Base-by-base conservation (phyloP, 1,139 yeast genomes). In the Maudiozyma humilis region DNA sequence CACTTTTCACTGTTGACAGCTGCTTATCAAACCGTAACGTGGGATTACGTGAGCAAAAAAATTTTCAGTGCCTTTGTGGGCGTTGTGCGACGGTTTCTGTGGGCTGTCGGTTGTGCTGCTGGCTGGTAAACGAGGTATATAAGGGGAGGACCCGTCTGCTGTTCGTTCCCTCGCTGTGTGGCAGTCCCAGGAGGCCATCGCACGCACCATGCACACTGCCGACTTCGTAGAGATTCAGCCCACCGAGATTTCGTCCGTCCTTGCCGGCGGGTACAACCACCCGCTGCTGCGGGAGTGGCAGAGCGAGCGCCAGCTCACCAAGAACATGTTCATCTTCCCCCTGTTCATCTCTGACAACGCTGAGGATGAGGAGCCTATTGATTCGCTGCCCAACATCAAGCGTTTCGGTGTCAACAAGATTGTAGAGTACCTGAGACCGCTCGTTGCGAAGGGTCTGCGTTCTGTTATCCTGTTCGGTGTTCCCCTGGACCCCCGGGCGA, bases 191-290 rank as follows among this genome's bases (percentile, higher is more conserved):
- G n/a, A n/a, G n/a, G n/a, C n/a, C n/a, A n/a, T n/a, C n/a, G n/a
- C n/a, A n/a, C n/a, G n/a, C n/a, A 42, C 12, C 16, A 58, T 59
- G 58, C 93, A 83, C 59, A 67, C 68, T 36, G 91, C 94, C n/a
- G 79, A 80, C 59, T 84, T 72, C 58, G 68, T 82, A 45, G 75
- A 76, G 17, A 65, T 70, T 1, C 68, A 73, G 20, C 78, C 77
- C 27, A 76, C 91, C 1, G 70, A 73, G 36, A 76, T 85, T 50
- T 73, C 88, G n/a, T 83, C 95, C 5, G 70, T 91, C 39, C 73
- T 91, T 42, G 91, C 91, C 51, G 96, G 97, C 47, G 96, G 98
- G 3, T 91, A 89, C 68, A 83, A 84, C 65, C 95, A 89, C 59
- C 94, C 96, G 1, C 71, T 91, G 46, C 63, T 89, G 17, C 76